Evolutionary conservation across 177 flowering plant species (phyloP).

Genomic region (Tripterygium wilfordii): DNA sequence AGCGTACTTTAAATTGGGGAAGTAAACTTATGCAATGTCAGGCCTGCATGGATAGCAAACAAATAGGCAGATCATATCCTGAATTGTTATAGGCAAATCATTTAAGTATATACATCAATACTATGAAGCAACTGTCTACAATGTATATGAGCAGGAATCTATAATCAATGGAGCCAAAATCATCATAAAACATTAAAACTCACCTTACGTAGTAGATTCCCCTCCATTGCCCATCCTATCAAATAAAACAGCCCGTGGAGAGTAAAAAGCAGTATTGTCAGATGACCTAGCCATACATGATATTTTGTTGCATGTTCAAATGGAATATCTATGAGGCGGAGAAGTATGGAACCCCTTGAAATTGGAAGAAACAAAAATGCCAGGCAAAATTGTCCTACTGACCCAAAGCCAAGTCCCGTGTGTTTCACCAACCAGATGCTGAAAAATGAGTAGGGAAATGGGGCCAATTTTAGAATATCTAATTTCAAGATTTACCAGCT

Average conservation of each 20-base stretch:
- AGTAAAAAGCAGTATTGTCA: slow-evolving; percentile 67
- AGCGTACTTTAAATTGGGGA: too few species aligned
- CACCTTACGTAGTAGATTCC: not conserved
- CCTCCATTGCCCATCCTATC: slow-evolving; percentile 59
- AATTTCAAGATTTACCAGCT: not conserved
- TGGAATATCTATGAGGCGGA: slow-evolving; percentile 72
- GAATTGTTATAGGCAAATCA: too few species aligned
- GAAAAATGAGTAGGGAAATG: slow-evolving; percentile 6
- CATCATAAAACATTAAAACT: not conserved
- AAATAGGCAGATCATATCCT: too few species aligned
- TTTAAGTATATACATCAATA: too few species aligned
- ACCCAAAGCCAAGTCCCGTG: slow-evolving; percentile 54
- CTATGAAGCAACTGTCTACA: not conserved
- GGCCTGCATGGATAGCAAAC: too few species aligned
- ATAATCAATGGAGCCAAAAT: not conserved
- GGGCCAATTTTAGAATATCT: not conserved
- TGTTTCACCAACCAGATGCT: slow-evolving; percentile 43
- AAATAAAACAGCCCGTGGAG: slow-evolving; percentile 62
- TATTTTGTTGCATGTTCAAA: slow-evolving; percentile 84
- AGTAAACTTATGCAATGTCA: too few species aligned
- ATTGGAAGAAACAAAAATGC: slow-evolving; percentile 75
- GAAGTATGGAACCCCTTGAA: slow-evolving; percentile 75
- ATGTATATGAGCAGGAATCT: not conserved
- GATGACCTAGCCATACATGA: slow-evolving; percentile 89
- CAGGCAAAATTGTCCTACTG: slow-evolving; percentile 60